A percentile compares a stretch with the other conserved stretches of the same genome.
Evolutionary conservation across 306 rosid species (phyloP).

Genomic region (Vigna reflexopilosa): DNA sequence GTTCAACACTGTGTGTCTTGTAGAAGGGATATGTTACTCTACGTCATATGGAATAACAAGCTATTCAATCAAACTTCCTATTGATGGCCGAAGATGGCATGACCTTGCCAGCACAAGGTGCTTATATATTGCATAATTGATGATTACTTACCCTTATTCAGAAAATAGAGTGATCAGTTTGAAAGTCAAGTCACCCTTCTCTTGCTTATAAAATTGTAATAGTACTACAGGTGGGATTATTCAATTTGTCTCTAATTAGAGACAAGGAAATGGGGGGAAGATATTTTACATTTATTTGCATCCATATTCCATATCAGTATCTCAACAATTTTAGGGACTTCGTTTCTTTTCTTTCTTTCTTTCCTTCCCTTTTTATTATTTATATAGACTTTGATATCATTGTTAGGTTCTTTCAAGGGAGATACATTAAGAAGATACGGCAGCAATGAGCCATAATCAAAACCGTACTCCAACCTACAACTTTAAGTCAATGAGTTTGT

Average conservation of each 20-base stretch:
- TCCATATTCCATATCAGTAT: conserved; percentile 20
- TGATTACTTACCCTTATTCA: conserved; percentile 24
- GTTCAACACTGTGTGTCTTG: conserved; percentile 48
- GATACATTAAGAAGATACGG: no score
- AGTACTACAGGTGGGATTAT: conserved; percentile 15
- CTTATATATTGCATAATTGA: conserved; percentile 21
- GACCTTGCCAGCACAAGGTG: conserved; percentile 64
- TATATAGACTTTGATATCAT: not conserved
- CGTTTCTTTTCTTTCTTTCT: not conserved
- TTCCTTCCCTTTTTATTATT: not conserved
- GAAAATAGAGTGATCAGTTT: conserved; percentile 17
- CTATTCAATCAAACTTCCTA: conserved; percentile 60
- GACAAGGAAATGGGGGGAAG: conserved; percentile 16
- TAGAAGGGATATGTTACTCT: conserved; percentile 73
- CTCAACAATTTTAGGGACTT: conserved; percentile 2
- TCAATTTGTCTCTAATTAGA: conserved; percentile 26
- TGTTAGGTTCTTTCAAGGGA: no score
- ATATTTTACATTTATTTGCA: conserved; percentile 6
- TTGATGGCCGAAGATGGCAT: conserved; percentile 62
- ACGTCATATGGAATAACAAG: conserved; percentile 56
- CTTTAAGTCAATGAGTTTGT: no score
- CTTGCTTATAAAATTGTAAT: conserved; percentile 26
- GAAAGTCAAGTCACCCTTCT: conserved; percentile 24
- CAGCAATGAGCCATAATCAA: no score
- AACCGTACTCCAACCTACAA: no score